Percentiles rank a stretch among this genome's conserved stretches.
Conservation (phyloP, 2,329 filamentous ascomycete genomes). For the Colletotrichum aenigma region DNA sequence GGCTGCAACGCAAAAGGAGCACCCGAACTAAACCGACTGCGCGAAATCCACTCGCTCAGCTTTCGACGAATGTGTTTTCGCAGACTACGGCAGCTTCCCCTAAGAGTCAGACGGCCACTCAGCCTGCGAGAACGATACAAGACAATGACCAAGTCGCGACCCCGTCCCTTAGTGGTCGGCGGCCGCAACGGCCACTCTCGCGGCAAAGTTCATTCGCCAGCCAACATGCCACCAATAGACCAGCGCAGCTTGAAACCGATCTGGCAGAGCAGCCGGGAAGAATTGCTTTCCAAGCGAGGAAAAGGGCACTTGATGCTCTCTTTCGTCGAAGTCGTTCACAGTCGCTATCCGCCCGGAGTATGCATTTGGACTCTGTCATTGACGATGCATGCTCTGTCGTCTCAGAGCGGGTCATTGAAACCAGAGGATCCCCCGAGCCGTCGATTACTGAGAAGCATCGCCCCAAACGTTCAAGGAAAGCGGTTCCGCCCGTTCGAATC, state of each 20-base stretch:
- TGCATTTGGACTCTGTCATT: not conserved
- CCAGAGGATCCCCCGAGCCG: not conserved
- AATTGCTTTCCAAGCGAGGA: slow-evolving; percentile 52
- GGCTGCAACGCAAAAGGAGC: not conserved
- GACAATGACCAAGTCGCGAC: not conserved
- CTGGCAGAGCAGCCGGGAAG: slow-evolving; percentile 36
- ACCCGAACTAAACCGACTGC: not conserved
- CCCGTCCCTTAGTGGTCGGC: not conserved
- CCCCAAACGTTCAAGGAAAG: slow-evolving; percentile 45
- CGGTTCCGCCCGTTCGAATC: slow-evolving; percentile 44
- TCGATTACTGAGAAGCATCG: not conserved
- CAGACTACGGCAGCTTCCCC: not conserved
- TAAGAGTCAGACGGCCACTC: not conserved
- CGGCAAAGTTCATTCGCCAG: not conserved
- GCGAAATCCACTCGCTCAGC: not conserved
- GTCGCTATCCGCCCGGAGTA: slow-evolving; percentile 19
- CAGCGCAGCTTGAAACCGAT: slow-evolving; percentile 61
- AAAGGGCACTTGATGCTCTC: slow-evolving; percentile 59
- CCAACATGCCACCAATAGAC: slow-evolving; percentile 33
- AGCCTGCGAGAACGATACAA: not conserved
- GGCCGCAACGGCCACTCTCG: slow-evolving; percentile 20
- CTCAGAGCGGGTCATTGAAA: not conserved
- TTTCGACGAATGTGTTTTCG: not conserved
- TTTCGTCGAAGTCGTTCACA: slow-evolving; percentile 39
- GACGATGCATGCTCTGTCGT: slow-evolving; percentile 3